Base-by-base conservation (phyloP, 2,329 filamentous ascomycete genomes). In the Nothopassalora personata region DNA sequence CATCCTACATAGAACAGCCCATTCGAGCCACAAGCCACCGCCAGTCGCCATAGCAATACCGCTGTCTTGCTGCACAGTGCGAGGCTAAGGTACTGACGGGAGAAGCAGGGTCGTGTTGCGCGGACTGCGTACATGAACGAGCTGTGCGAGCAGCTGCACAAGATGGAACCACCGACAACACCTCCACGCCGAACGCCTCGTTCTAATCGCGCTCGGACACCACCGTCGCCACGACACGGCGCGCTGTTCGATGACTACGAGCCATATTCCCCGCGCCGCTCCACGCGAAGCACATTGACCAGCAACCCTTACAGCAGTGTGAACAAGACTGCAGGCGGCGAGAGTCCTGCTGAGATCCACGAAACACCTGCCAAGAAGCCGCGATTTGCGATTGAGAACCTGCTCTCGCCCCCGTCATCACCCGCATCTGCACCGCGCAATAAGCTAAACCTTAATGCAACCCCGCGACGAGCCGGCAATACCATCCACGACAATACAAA, bases 181-280 rank as follows among this genome's bases (percentile, higher is more conserved):
- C 64, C 64, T 13, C 61, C 64, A 50, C 62, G 54, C 53, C 39
- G 50, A 30, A 47, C 53, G 19, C 28, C 49, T 48, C 61, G 61
- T 43, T 19, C 27, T 48, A 58, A 39, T 48, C 58, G 57, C 53
- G 53, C 59, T 19, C 28, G 50, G 71, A 89, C 86, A 52, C 89
- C 89, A 61, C 82, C 83, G 45, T 86, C 88, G 57, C 89, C 89
- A 51, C 82, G 82, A 60, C 82, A 85, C 69, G 88, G 88, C 51
- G 58, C 74, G 39, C 85, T 80, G 68, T 79, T 81, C 65, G 88
- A 92, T 74, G 76, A 79, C 63, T 91, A 86, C 79, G 83, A 89
- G 69, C 88, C 88, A 48, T 91, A 86, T 70, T 85, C 86, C 60
- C 86, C 87, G 33, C 68, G 69, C 36, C 65, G 69, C 15, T 70